phyloP scores from a whole-genome alignment of 23 red algal species.

The Agarophyton chilense region DNA sequence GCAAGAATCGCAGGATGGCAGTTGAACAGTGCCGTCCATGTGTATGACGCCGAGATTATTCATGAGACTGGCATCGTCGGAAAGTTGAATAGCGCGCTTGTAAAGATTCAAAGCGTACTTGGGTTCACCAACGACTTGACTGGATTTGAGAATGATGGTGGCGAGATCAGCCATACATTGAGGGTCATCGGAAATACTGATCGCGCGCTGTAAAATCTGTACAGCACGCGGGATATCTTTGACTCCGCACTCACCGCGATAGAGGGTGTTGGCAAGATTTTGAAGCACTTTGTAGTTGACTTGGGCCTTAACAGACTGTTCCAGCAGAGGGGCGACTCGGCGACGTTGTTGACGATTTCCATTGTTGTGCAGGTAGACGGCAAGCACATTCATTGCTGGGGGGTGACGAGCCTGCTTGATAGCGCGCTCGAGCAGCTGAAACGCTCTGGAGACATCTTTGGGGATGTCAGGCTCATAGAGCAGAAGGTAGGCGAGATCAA shows the following conservation, averaged over 20 bases:
- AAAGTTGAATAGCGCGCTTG: background rate
- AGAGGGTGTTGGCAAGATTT: background rate
- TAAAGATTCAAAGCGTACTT: constrained; percentile 4
- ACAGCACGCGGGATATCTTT: background rate
- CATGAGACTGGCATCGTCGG: constrained; percentile 22
- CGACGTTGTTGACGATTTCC: background rate
- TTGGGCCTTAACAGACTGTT: background rate
- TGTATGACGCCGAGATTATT: constrained; percentile 12
- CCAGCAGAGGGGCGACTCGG: background rate
- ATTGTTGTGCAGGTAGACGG: constrained; percentile 3
- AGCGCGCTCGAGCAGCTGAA: constrained; percentile 11
- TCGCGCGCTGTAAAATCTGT: background rate
- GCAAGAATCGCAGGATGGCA: background rate
- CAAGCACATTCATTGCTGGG: background rate
- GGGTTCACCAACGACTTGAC: background rate
- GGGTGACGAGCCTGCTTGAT: constrained; percentile 1
- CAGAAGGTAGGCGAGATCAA: constrained; percentile 16
- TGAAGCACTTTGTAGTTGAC: constrained; percentile 1
- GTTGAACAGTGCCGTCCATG: background rate
- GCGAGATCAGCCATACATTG: constrained; percentile 14
- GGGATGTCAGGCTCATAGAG: background rate
- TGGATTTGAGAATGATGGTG: background rate
- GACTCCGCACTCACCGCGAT: background rate
- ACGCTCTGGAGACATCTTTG: background rate
- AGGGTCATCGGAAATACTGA: background rate